phyloP scores from a whole-genome alignment of 306 rosid genomes.

The Prunus persica region DNA sequence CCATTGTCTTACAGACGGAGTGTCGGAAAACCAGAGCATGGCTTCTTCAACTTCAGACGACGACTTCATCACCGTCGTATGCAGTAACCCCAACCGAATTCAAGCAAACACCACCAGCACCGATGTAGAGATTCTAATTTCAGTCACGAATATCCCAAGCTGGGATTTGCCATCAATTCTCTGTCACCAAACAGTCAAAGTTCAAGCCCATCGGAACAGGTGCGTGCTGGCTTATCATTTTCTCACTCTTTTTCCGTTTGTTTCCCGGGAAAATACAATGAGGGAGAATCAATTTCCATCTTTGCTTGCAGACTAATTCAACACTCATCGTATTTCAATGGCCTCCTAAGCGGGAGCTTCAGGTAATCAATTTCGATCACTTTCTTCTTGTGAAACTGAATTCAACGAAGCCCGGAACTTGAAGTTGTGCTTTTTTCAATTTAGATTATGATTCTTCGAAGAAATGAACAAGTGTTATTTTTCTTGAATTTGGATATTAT shows the following conservation, averaged over 20 bases:
- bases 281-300: background rate
- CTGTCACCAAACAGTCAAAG: conserved; percentile 32
- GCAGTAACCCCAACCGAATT: conserved; percentile 31
- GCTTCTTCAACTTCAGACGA: conserved; percentile 38
- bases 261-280: conserved; percentile 15
- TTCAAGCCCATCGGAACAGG: conserved; percentile 54
- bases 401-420: background rate
- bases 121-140: conserved; percentile 30
- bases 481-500: background rate
- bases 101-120: conserved; percentile 13
- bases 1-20: background rate
- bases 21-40: conserved; percentile 26
- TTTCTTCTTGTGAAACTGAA: background rate
- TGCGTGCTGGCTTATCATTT: conserved; percentile 2
- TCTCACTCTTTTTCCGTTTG: background rate
- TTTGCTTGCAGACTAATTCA: conserved; percentile 50
- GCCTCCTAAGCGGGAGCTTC: conserved; percentile 67
- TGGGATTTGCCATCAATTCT: conserved; percentile 52
- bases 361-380: conserved; percentile 36
- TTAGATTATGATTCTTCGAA: background rate
- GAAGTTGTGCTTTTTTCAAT: background rate
- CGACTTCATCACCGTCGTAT: conserved; percentile 38
- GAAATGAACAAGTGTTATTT: background rate
- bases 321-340: conserved; percentile 57
- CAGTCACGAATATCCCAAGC: conserved; percentile 35